A percentile compares a stretch with the other conserved stretches of the same genome.
These are phyloP conservation scores for Carex scoparia DNA, from an alignment of 176 grass and related monocot genomes.

Conservation along the genomic window DNA sequence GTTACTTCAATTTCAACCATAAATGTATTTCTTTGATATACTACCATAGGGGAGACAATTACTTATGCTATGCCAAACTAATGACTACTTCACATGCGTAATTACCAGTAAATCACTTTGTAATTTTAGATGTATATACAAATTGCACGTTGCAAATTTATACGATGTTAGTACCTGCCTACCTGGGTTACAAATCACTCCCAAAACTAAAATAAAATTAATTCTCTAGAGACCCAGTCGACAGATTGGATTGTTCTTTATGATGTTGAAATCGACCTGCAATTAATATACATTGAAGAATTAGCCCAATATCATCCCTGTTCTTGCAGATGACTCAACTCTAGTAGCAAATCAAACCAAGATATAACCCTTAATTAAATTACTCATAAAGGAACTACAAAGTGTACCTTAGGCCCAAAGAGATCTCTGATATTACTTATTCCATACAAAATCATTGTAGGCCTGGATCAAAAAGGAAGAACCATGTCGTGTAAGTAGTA, in stretches of 20 bases:
- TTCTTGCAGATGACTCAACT: not conserved
- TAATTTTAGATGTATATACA: not conserved
- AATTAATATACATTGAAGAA: slow-evolving; percentile 3
- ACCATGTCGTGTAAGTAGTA: not conserved
- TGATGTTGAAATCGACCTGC: slow-evolving; percentile 83
- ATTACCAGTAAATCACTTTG: no score
- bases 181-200: no score
- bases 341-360: not conserved
- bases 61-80: not conserved
- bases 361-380: not conserved
- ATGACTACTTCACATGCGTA: no score
- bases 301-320: not conserved
- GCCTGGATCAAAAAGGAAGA: slow-evolving; percentile 37
- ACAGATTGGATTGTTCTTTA: slow-evolving; percentile 66
- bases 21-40: not conserved
- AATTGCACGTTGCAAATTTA: no score
- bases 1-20: no score
- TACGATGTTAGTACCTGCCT: no score
- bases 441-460: slow-evolving; percentile 88
- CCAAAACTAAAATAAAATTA: no score
- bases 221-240: slow-evolving; percentile 49
- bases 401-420: slow-evolving; percentile 86
- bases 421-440: slow-evolving; percentile 82
- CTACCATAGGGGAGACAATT: not conserved
- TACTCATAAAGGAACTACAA: not conserved